These are phyloP conservation scores for Apophysomyces trapeziformis DNA, from an alignment of 371 early-diverging fungal genomes.

Conservation along the genomic window DNA sequence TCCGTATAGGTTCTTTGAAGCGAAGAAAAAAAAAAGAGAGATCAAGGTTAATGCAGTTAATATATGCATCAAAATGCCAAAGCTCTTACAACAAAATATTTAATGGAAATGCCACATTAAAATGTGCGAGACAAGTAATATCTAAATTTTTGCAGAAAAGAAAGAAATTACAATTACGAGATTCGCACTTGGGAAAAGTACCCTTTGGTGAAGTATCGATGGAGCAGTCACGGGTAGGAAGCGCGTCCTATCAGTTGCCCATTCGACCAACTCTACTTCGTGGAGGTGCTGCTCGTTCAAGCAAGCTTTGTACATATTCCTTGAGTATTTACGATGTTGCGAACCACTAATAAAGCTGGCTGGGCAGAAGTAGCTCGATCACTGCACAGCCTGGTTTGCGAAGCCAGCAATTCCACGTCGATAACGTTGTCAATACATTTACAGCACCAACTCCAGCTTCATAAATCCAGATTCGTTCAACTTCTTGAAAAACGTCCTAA, in stretches of 20 bases:
- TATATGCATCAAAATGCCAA: no score
- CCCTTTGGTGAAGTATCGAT: no score
- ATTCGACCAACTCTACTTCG: neutral
- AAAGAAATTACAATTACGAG: no score
- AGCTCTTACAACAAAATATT: no score
- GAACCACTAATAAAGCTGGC: neutral
- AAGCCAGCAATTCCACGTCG: conserved; percentile 31
- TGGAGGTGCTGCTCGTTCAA: neutral
- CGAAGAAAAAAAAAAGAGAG: no score
- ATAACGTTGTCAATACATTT: conserved; percentile 17
- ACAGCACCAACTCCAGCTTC: conserved; percentile 33
- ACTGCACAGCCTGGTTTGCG: conserved; percentile 36
- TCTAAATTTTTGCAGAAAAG: no score
- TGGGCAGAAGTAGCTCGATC: neutral
- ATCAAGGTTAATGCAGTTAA: no score
- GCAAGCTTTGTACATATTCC: neutral
- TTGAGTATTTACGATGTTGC: neutral
- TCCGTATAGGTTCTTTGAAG: no score
- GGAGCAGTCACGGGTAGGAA: no score
- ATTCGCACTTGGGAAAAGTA: no score
- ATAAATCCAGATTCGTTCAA: conserved; percentile 39
- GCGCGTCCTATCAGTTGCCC: neutral
- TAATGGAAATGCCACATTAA: no score
- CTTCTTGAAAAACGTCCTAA: conserved; percentile 55
- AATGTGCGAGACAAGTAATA: no score